These are phyloP conservation scores for Neocucurbitaria cava DNA, from an alignment of 2,329 filamentous ascomycete species.

Conservation along the genomic window DNA sequence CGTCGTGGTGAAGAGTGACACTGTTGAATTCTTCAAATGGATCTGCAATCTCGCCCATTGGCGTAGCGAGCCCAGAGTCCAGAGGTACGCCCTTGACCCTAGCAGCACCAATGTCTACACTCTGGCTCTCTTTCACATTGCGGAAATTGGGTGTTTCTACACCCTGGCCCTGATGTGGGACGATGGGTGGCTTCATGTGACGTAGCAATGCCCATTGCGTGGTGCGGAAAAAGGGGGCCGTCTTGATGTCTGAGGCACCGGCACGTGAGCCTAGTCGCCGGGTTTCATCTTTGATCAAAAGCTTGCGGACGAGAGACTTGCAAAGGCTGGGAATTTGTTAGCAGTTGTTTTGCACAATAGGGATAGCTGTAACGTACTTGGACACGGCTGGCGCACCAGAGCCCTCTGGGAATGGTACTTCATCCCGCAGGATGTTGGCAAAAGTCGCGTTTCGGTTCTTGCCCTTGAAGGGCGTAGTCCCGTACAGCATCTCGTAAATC, in stretches of 20 bases:
- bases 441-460: slow-evolving; percentile 99
- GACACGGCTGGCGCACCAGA: slow-evolving; percentile 83
- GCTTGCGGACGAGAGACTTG: slow-evolving; percentile 94
- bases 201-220: slow-evolving; percentile 97
- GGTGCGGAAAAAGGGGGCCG: slow-evolving; percentile 91
- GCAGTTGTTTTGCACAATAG: slow-evolving; percentile 11
- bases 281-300: slow-evolving; percentile 97
- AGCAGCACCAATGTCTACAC: slow-evolving; percentile 74
- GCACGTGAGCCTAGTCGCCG: slow-evolving; percentile 91
- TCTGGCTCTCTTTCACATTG: slow-evolving; percentile 96
- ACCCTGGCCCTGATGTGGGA: slow-evolving; percentile 87
- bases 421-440: slow-evolving; percentile 93
- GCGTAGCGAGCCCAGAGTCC: slow-evolving; percentile 84
- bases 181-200: slow-evolving; percentile 97
- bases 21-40: slow-evolving; percentile 99
- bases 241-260: slow-evolving; percentile 95
- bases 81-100: slow-evolving; percentile 79
- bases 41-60: slow-evolving; percentile 80
- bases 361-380: slow-evolving; percentile 70
- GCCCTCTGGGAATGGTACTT: slow-evolving; percentile 94
- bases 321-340: slow-evolving; percentile 71
- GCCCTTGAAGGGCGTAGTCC: slow-evolving; percentile 98
- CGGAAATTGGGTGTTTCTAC: slow-evolving; percentile 97
- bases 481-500: slow-evolving; percentile 98
- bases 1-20: slow-evolving; percentile 95